Conservation (phyloP, 176 grass and related monocot genomes). For the Aechmea fasciata region DNA sequence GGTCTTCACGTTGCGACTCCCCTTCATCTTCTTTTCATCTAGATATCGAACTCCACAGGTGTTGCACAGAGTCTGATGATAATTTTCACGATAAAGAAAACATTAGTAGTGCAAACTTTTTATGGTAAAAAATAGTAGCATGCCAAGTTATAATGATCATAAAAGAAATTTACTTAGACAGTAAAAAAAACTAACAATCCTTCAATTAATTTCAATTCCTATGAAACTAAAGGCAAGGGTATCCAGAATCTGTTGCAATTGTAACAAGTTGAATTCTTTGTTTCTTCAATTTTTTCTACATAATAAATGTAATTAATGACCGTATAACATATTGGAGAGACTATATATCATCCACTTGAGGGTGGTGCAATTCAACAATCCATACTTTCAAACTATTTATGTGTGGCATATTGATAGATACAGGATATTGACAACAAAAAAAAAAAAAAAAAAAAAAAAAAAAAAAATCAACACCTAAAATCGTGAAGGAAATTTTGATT, state of each 20-base stretch:
- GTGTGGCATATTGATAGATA: background rate
- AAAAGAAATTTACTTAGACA: no score
- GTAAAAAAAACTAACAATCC: no score
- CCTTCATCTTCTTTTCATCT: background rate
- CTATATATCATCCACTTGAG: no score
- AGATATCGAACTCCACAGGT: constrained; percentile 8
- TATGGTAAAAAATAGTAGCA: background rate
- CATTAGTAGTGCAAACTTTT: constrained; percentile 8
- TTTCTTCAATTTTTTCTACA: no score
- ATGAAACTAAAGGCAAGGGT: no score
- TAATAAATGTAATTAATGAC: no score
- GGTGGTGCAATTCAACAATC: no score
- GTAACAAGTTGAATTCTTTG: no score
- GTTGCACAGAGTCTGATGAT: constrained; percentile 17
- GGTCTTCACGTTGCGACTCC: background rate
- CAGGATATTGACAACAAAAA: background rate
- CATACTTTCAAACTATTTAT: no score
- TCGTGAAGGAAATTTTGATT: background rate
- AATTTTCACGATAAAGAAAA: constrained; percentile 2
- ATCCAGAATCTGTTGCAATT: no score
- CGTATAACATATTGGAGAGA: no score
- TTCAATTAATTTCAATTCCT: no score
- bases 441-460: background rate
- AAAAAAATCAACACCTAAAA: background rate
- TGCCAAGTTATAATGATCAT: background rate